phyloP scores from a whole-genome alignment of 371 early-diverging fungal genomes.

The Chytridium lagenaria region DNA sequence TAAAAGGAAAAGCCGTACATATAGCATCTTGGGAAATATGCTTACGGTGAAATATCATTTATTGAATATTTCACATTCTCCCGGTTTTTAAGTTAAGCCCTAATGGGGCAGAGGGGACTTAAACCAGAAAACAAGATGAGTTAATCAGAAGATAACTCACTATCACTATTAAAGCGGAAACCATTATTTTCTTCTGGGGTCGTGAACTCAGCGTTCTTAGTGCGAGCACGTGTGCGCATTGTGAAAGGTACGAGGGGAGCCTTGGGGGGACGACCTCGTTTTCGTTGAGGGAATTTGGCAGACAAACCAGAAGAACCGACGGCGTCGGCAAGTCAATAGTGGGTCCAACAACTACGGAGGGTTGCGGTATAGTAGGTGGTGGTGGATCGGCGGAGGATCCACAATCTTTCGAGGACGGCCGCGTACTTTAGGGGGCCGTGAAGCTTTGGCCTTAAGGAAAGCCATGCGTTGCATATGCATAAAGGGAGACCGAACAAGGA shows the following conservation, averaged over 20 bases:
- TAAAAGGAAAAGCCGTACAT: too few species aligned
- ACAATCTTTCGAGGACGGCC: neutral
- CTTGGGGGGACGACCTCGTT: too few species aligned
- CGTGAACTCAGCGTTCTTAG: neutral
- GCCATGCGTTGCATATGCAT: neutral
- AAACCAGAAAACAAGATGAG: too few species aligned
- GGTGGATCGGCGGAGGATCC: neutral
- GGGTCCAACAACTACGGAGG: too few species aligned
- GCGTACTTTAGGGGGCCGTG: neutral
- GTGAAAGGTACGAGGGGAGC: too few species aligned
- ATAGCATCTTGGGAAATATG: too few species aligned
- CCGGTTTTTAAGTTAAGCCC: neutral
- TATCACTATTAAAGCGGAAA: neutral
- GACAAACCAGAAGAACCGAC: too few species aligned
- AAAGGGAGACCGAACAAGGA: neutral
- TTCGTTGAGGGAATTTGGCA: too few species aligned
- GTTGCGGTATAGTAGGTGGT: too few species aligned
- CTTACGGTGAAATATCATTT: too few species aligned
- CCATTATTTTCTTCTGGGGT: neutral
- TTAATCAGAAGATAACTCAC: neutral
- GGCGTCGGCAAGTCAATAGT: too few species aligned
- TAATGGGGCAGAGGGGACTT: neutral
- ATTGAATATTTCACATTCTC: constrained; percentile 1
- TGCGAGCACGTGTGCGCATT: too few species aligned
- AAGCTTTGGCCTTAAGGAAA: neutral